Evolutionary conservation across 352 stramenopile genomes (phyloP), one percentile per base, ranked within the genome.

Genomic region (Phytophthora fragariaefolia): DNA sequence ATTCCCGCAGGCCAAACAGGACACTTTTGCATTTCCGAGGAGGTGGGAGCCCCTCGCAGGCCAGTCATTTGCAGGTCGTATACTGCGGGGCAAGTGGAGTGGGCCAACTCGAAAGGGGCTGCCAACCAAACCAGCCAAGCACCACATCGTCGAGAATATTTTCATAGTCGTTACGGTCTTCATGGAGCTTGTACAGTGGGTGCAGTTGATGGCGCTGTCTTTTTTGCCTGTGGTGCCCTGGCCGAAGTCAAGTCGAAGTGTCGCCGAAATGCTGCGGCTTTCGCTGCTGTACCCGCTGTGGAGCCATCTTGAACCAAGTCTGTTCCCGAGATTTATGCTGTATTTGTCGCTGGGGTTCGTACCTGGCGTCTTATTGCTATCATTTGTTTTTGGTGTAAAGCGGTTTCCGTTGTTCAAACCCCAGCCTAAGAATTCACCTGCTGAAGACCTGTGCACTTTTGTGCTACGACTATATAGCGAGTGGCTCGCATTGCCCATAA

Each of bases 391-490:
- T 2, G 82, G 83, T 1, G 30, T 53, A 15, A 85, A 86, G 52
- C 51, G 79, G 18, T 90, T 90, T 34, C 78, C 83, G 9, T 46
- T 92, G 23, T 91, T 91, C 59, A 91, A 91, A 51, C 79, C 82
- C 0, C 80, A 91, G 51, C 80, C 80, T 1, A 77, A 67, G 45
- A 58, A 28, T 3, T 66, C 69, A n/a, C 75, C 77, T 5, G 27
- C 58, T 18, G 84, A 92, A 66, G 79, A 89, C 36, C 23, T 77
- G 1, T 87, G 80, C 34, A 82, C 80, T 3, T 23, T 90, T 24
- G 36, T 73, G 22, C 48, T 92, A 17, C 74, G 82, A 9, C 34
- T 83, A 17, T 90, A 89, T 63, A 84, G 80, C 40, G 73, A 83
- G 22, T 92, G 80, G 82, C 23, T 69, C 20, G 57, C 68, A 20